A percentile compares a stretch with the other conserved stretches of the same genome.
phyloP scores from a whole-genome alignment of 2,329 filamentous ascomycete species.

The Cladosporium colombiae region DNA sequence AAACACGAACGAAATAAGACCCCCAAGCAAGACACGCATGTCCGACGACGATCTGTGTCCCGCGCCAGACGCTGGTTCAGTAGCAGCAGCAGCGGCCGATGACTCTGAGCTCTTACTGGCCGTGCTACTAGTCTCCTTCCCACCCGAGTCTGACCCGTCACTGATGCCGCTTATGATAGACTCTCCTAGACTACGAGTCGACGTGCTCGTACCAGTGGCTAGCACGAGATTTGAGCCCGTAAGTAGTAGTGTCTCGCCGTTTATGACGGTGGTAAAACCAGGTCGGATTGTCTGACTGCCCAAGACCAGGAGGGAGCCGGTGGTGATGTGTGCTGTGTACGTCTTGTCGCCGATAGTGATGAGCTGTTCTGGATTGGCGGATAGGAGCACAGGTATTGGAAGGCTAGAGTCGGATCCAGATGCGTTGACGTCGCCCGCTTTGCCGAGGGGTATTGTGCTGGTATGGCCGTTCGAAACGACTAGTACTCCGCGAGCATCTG shows the following conservation, averaged over 20 bases:
- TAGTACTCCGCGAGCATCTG: background rate
- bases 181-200: slow-evolving; percentile 4
- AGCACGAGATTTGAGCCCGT: slow-evolving; percentile 3
- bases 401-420: background rate
- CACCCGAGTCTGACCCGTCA: background rate
- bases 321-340: background rate
- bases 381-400: background rate
- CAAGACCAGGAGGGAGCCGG: slow-evolving; percentile 3
- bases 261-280: background rate
- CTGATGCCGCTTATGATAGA: slow-evolving; percentile 4
- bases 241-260: slow-evolving; percentile 9
- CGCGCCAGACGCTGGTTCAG: background rate
- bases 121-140: background rate
- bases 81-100: background rate
- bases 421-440: background rate
- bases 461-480: background rate
- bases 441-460: background rate
- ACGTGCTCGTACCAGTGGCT: background rate
- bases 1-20: background rate
- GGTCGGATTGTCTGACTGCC: slow-evolving; percentile 3
- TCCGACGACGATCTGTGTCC: background rate
- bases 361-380: background rate
- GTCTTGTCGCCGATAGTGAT: slow-evolving; percentile 9
- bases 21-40: background rate
- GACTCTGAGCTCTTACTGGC: background rate